Conservation (phyloP, 306 rosid genomes). For the Malus domestica region DNA sequence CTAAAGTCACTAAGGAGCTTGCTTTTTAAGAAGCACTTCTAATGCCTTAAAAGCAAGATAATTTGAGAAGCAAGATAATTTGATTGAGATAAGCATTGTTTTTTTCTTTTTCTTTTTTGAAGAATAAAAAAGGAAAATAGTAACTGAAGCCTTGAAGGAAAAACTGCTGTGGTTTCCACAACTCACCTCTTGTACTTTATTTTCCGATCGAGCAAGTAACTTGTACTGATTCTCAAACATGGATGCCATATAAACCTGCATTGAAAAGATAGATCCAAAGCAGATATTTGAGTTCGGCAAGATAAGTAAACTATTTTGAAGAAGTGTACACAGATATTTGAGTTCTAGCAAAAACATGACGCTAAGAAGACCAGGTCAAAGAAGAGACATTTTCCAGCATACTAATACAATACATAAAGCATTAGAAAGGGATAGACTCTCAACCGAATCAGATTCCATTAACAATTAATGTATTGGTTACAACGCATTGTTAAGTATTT, state of each 20-base stretch:
- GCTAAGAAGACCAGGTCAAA: not conserved
- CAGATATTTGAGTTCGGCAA: slow-evolving; percentile 15
- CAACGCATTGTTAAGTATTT: not conserved
- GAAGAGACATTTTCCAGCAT: too few relatives aligned
- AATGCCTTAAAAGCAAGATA: not conserved
- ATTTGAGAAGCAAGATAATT: not conserved
- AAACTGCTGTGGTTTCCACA: not conserved
- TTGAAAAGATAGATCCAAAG: not conserved
- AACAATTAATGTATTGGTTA: not conserved
- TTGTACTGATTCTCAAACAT: slow-evolving; percentile 87
- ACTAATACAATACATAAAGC: not conserved
- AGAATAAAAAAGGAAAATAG: not conserved
- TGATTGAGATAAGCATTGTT: not conserved
- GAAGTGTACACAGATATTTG: not conserved
- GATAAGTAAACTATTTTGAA: not conserved
- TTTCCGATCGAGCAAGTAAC: slow-evolving; percentile 83
- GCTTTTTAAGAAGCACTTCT: not conserved
- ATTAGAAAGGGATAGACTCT: not conserved
- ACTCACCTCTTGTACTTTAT: slow-evolving; percentile 89
- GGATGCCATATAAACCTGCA: slow-evolving; percentile 94
- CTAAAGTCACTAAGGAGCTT: not conserved
- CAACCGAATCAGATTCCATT: not conserved
- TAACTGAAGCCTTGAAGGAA: not conserved
- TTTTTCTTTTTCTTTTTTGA: not conserved
- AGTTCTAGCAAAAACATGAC: not conserved